Evolutionary conservation across 495 filamentous ascomycete genomes (phyloP).

Genomic region (Penicillium silybi): DNA sequence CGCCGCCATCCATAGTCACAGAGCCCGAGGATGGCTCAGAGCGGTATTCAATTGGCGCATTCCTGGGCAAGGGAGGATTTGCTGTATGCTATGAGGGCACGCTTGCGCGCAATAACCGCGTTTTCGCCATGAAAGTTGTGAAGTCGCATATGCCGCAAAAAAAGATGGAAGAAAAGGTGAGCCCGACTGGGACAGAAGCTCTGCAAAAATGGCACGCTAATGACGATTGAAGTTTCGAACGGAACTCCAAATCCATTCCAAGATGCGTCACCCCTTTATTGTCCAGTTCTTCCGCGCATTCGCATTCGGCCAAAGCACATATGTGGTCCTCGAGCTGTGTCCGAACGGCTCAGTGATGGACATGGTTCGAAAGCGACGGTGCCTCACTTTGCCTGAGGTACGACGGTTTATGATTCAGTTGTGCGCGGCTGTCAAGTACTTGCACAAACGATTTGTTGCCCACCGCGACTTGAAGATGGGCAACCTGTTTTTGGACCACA

Average conservation of each 20-base stretch:
- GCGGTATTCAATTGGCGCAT: conserved; percentile 75
- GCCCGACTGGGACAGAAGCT: not conserved
- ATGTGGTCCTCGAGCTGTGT: conserved; percentile 91
- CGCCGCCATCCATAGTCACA: conserved; percentile 69
- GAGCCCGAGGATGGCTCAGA: conserved; percentile 74
- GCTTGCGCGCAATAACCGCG: conserved; percentile 56
- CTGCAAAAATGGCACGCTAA: conserved; percentile 25
- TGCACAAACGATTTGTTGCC: conserved; percentile 90
- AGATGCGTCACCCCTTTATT: conserved; percentile 91
- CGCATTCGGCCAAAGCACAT: conserved; percentile 81
- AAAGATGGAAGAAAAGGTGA: conserved; percentile 85
- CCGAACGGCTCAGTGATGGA: conserved; percentile 98
- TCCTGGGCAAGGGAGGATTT: conserved; percentile 91
- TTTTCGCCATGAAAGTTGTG: conserved; percentile 86
- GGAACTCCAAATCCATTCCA: conserved; percentile 96
- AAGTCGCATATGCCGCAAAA: conserved; percentile 80
- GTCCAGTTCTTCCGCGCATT: conserved; percentile 95
- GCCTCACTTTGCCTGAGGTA: conserved; percentile 84
- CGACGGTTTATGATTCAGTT: conserved; percentile 91
- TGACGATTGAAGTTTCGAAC: conserved; percentile 73
- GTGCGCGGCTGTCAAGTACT: conserved; percentile 92
- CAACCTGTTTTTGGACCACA: conserved; percentile 89
- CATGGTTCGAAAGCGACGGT: conserved; percentile 86
- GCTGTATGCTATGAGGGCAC: conserved; percentile 85
- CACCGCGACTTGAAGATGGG: conserved; percentile 98